These are phyloP conservation scores for Phytophthora nicotianae DNA, from an alignment of 352 stramenopile species.

Conservation along the genomic window DNA sequence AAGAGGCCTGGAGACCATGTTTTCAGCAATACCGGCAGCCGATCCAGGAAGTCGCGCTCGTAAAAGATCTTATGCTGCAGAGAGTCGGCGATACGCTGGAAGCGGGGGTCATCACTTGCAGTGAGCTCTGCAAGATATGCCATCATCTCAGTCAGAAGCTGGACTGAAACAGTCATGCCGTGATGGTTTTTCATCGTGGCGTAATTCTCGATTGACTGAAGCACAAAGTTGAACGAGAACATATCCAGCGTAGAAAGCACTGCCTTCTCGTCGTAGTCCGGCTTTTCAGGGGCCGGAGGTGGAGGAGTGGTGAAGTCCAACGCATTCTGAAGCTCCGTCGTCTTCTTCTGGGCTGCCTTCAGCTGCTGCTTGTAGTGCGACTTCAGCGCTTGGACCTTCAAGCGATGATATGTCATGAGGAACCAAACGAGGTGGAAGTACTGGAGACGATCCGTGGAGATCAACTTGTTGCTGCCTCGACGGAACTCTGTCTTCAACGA, in stretches of 20 bases:
- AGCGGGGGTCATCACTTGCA: conserved; percentile 73
- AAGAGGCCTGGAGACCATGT: conserved; percentile 77
- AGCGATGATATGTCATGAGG: conserved; percentile 79
- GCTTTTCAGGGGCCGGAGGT: conserved; percentile 46
- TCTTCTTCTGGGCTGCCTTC: conserved; percentile 61
- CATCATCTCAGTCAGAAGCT: conserved; percentile 87
- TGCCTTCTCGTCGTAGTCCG: conserved; percentile 75
- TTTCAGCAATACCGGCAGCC: conserved; percentile 80
- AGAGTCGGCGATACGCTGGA: conserved; percentile 82
- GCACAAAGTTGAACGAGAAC: conserved; percentile 92
- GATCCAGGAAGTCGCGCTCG: conserved; percentile 87
- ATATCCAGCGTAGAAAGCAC: conserved; percentile 88
- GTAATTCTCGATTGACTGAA: conserved; percentile 90
- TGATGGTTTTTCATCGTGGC: conserved; percentile 80
- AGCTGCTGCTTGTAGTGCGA: conserved; percentile 67
- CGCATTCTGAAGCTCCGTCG: conserved; percentile 50
- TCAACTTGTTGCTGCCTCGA: conserved; percentile 80
- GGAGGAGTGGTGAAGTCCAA: conserved; percentile 57
- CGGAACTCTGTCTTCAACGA: conserved; percentile 89
- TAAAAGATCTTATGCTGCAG: conserved; percentile 91
- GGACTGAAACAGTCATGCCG: conserved; percentile 81
- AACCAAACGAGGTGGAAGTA: conserved; percentile 91
- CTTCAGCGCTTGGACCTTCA: conserved; percentile 76
- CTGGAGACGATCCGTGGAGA: conserved; percentile 85
- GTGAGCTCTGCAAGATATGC: conserved; percentile 78